phyloP scores from a whole-genome alignment of 441 rosid species.

The Populus hybrid region DNA sequence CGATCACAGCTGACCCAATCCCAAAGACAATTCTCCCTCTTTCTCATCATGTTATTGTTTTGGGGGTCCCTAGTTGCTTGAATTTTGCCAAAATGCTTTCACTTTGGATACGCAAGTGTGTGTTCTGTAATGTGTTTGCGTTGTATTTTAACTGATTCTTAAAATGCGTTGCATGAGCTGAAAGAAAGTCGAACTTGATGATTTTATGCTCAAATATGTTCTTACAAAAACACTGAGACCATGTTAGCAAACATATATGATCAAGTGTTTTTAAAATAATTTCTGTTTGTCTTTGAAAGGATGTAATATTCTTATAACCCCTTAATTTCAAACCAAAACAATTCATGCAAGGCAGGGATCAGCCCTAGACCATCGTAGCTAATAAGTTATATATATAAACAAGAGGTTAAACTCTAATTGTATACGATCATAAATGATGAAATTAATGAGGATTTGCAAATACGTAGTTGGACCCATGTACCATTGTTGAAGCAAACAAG shows the following conservation, averaged over 20 bases:
- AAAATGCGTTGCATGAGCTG: background rate
- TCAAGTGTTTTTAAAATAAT: background rate
- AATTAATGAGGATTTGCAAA: no score
- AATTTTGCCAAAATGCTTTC: background rate
- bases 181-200: background rate
- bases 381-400: no score
- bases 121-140: background rate
- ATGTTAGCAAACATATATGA: background rate
- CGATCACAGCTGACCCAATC: background rate
- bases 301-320: no score
- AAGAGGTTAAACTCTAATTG: no score
- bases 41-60: background rate
- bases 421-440: no score
- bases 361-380: background rate
- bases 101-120: background rate
- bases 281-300: no score
- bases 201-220: background rate
- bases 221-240: no score
- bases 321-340: no score
- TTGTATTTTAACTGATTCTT: background rate
- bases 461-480: background rate
- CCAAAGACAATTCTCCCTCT: background rate
- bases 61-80: slow-evolving; percentile 14
- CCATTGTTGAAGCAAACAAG: slow-evolving; percentile 14
- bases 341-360: background rate